A percentile compares a stretch with the other conserved stretches of the same genome.
phyloP scores from a whole-genome alignment of 768 basidiomycete genomes.

The Hygrocybe coccinea region DNA sequence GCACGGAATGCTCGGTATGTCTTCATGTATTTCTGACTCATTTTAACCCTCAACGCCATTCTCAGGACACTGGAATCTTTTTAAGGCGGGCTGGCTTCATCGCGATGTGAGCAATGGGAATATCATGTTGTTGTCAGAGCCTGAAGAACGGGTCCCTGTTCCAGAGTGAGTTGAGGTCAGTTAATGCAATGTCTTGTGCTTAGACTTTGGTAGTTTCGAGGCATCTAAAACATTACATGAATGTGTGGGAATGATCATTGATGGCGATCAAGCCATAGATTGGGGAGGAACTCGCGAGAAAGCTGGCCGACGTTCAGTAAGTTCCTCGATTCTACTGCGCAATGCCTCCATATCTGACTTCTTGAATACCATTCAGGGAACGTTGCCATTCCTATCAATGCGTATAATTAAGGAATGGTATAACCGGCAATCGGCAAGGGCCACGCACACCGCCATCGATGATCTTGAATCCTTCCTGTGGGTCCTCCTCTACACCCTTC shows the following conservation, averaged over 20 bases:
- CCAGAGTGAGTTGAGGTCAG: not conserved
- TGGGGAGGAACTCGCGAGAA: conserved; percentile 1
- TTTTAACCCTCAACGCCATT: not conserved
- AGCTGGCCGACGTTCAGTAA: not conserved
- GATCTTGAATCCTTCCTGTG: conserved; percentile 10
- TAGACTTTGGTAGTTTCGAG: not conserved
- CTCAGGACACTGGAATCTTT: conserved; percentile 5
- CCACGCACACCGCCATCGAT: conserved; percentile 8
- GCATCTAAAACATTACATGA: not conserved
- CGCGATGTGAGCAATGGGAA: conserved; percentile 10
- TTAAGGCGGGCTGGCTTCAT: conserved; percentile 3
- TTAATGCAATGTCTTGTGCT: not conserved
- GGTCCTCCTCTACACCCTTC: conserved; percentile 9
- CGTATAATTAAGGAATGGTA: not conserved
- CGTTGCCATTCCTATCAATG: conserved; percentile 6
- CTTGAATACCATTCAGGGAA: not conserved
- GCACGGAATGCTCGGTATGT: conserved; percentile 8
- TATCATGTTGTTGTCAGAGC: conserved; percentile 3
- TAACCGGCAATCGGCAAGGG: not conserved
- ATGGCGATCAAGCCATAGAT: conserved; percentile 7
- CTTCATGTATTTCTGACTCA: not conserved
- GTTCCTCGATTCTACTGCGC: not conserved
- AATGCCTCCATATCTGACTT: not conserved
- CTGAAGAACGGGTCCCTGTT: not conserved
- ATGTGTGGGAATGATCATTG: conserved; percentile 7